phyloP scores from a whole-genome alignment of 2,329 filamentous ascomycete genomes.

The Pseudogymnoascus verrucosus region DNA sequence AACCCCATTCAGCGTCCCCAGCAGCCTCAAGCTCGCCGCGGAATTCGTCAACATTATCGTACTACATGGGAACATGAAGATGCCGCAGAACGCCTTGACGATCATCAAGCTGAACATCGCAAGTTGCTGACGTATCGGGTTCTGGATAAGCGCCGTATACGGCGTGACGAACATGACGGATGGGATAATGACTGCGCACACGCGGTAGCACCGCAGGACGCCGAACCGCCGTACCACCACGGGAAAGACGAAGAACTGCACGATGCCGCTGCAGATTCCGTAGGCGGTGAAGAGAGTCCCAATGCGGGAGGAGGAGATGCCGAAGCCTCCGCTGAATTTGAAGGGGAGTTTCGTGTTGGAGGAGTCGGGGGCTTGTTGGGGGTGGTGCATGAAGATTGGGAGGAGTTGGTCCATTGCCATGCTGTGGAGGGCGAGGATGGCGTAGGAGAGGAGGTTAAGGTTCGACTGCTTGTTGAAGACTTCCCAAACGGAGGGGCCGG shows the following conservation, averaged over 20 bases:
- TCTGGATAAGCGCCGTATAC: conserved; percentile 60
- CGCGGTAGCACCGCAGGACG: conserved; percentile 63
- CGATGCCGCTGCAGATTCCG: conserved; percentile 67
- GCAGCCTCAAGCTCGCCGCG: conserved; percentile 62
- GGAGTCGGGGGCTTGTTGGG: conserved; percentile 43
- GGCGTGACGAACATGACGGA: conserved; percentile 74
- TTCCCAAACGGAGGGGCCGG: conserved; percentile 42
- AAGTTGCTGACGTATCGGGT: conserved; percentile 42
- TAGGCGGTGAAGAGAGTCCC: conserved; percentile 81
- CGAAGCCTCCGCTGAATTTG: conserved; percentile 77
- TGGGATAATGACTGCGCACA: conserved; percentile 61
- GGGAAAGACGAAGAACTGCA: conserved; percentile 84
- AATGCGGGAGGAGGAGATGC: conserved; percentile 63
- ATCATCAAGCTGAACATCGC: conserved; percentile 63
- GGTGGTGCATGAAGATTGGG: conserved; percentile 80
- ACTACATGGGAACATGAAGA: conserved; percentile 81
- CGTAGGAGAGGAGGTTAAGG: conserved; percentile 70
- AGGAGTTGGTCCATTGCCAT: conserved; percentile 83
- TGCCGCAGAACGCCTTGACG: conserved; percentile 65
- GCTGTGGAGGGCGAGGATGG: conserved; percentile 71
- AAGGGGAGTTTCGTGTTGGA: conserved; percentile 61
- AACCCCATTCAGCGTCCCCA: conserved; percentile 86
- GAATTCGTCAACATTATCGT: conserved; percentile 90
- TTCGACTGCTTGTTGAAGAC: conserved; percentile 68
- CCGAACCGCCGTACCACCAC: conserved; percentile 64